Evolutionary conservation across 1,139 yeast species (phyloP), one percentile per base, ranked within the genome.

Genomic region (Entelexis sorbosivorans): DNA sequence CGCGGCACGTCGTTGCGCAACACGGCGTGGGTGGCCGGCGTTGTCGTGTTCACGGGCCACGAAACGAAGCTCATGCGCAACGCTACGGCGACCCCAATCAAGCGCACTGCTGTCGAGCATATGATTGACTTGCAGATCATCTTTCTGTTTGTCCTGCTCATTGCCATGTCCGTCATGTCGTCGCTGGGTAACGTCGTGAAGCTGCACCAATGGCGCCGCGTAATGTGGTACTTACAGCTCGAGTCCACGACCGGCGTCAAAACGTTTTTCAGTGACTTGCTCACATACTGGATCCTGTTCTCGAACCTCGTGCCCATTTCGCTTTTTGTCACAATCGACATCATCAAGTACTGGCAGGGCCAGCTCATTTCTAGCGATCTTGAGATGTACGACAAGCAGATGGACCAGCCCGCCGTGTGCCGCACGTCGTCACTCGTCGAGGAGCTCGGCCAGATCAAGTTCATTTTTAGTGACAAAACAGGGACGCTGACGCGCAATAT

Each of bases 41-140:
- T 88, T 44, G 96, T 86, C 2, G 79, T 91, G 1, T 93, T 91
- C 65, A 93, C 99, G 0, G 99, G 98, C 28, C 98, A 93, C 66
- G 98, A 93, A 69, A 91, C 99, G 0, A 93, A 93, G 64, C 74
- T 93, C 58, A 91, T 93, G 98, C 79, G 98, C 64, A 93, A 93
- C 69, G 98, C 99, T 14, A 89, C 97, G 2, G 96, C 98, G 3
- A 82, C 99, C 1, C 98, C 98, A 5, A 93, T 93, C 61, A 93
- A 93, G 65, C 77, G 95, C 62, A 93, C 98, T 1, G 96, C 95
- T 28, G 97, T 93, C 14, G 99, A 93, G 70, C 79, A 95, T 66
- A 86, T 89, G 68, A 89, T 93, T 59, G 93, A 93, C 65, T 69
- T 86, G 61, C 98, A 93, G 66, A 91, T 91, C 62, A 72, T 91